These are phyloP conservation scores for Marasmius oreades DNA, from an alignment of 1,284 basidiomycete genomes.

Conservation along the genomic window DNA sequence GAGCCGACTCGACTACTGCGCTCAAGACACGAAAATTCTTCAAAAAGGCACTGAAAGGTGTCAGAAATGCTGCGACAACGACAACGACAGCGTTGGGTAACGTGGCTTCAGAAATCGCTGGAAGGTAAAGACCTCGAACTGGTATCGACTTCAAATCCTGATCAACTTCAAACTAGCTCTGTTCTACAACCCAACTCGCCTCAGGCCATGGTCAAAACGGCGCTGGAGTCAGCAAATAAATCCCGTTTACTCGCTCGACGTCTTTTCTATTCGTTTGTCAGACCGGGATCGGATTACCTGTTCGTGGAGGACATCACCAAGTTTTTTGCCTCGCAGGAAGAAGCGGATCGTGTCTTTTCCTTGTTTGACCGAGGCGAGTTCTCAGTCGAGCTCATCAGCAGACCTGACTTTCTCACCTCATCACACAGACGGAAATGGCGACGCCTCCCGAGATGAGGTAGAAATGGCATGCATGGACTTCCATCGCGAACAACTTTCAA, in stretches of 20 bases:
- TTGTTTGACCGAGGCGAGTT: slow-evolving; percentile 68
- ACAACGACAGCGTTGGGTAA: slow-evolving; percentile 83
- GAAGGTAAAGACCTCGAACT: slow-evolving; percentile 39
- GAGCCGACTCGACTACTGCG: slow-evolving; percentile 25
- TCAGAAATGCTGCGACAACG: slow-evolving; percentile 70
- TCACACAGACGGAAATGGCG: slow-evolving; percentile 61
- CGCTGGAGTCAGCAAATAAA: slow-evolving; percentile 79
- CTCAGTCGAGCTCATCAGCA: slow-evolving; percentile 48
- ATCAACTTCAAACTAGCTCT: slow-evolving; percentile 45
- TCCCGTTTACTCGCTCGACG: slow-evolving; percentile 81
- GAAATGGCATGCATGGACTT: slow-evolving; percentile 79
- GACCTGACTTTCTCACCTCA: slow-evolving; percentile 15
- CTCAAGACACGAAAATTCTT: slow-evolving; percentile 62
- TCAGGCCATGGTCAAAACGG: slow-evolving; percentile 76
- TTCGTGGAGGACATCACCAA: slow-evolving; percentile 69
- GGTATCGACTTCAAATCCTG: slow-evolving; percentile 1
- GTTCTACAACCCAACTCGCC: slow-evolving; percentile 89
- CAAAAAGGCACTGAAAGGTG: slow-evolving; percentile 71
- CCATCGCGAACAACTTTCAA: slow-evolving; percentile 81
- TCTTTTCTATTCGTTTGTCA: slow-evolving; percentile 85
- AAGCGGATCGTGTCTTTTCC: slow-evolving; percentile 62
- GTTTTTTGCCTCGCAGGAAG: slow-evolving; percentile 69
- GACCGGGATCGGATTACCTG: slow-evolving; percentile 57
- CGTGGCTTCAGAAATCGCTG: slow-evolving; percentile 69
- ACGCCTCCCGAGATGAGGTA: slow-evolving; percentile 70